A percentile compares a stretch with the other conserved stretches of the same genome.
Conservation (phyloP, 352 stramenopile genomes). For the Globisporangium lucens region DNA sequence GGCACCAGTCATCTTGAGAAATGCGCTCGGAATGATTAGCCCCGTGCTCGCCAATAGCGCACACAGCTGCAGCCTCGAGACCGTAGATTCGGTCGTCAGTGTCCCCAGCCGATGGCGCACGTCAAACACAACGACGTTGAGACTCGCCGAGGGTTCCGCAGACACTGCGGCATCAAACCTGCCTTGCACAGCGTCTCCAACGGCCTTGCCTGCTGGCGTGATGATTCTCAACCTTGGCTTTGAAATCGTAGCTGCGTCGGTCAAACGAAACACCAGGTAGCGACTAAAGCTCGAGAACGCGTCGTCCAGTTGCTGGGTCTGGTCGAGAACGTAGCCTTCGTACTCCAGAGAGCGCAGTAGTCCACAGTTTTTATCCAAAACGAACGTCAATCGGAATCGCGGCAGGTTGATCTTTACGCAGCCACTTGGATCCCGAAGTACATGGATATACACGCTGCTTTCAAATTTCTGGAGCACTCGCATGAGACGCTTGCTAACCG, state of each 20-base stretch:
- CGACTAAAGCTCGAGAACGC: conserved; percentile 34
- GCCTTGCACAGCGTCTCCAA: conserved; percentile 2
- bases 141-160: neutral
- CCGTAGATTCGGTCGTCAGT: conserved; percentile 33
- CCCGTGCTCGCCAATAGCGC: conserved; percentile 31
- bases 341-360: conserved; percentile 30
- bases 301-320: conserved; percentile 35
- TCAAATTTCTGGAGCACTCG: conserved; percentile 42
- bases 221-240: conserved; percentile 24
- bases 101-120: conserved; percentile 26
- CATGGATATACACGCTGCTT: conserved; percentile 26
- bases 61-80: conserved; percentile 36
- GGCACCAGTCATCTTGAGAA: conserved; percentile 39
- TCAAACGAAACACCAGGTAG: conserved; percentile 31
- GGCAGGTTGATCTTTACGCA: conserved; percentile 37
- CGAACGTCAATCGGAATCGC: conserved; percentile 36
- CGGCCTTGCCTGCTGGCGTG: conserved; percentile 27
- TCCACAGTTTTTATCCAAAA: conserved; percentile 14
- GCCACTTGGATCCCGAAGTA: conserved; percentile 12
- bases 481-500: conserved; percentile 10
- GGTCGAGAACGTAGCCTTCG: conserved; percentile 32
- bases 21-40: conserved; percentile 22
- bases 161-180: conserved; percentile 19
- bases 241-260: conserved; percentile 16
- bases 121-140: conserved; percentile 23